phyloP scores from a whole-genome alignment of 2,329 filamentous ascomycete genomes.

The Botryosphaeria dothidea region DNA sequence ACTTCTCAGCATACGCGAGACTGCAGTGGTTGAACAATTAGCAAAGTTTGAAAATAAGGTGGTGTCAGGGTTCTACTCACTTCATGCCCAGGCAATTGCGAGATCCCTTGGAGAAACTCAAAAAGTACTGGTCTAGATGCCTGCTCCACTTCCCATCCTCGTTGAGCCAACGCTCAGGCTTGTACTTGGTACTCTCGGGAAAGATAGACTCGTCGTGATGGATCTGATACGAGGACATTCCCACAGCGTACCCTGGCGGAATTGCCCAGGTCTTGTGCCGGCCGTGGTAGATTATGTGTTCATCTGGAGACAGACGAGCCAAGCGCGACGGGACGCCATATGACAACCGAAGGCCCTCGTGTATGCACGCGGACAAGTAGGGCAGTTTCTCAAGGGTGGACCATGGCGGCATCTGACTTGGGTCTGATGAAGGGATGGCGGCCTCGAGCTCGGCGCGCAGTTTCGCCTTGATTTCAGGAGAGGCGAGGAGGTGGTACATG shows the following conservation, averaged over 20 bases:
- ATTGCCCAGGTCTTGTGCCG: not conserved
- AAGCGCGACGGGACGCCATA: constrained; percentile 21
- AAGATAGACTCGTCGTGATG: constrained; percentile 38
- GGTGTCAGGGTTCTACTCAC: constrained; percentile 17
- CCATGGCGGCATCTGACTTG: not conserved
- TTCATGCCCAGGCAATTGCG: constrained; percentile 36
- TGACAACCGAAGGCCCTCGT: constrained; percentile 23
- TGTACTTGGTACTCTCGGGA: constrained; percentile 27
- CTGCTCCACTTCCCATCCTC: constrained; percentile 21
- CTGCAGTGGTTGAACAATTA: not conserved
- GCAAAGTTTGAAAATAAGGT: no score
- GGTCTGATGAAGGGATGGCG: not conserved
- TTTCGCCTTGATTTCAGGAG: constrained; percentile 30
- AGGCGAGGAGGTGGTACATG: constrained; percentile 38
- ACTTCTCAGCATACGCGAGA: constrained; percentile 8
- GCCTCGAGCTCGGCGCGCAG: constrained; percentile 39
- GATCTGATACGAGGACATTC: constrained; percentile 18
- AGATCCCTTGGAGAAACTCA: constrained; percentile 34
- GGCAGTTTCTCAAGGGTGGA: constrained; percentile 18
- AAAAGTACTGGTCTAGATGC: constrained; percentile 28
- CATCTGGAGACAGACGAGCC: constrained; percentile 21
- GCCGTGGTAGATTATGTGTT: constrained; percentile 19
- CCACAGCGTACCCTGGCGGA: constrained; percentile 21
- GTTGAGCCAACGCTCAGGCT: constrained; percentile 34
- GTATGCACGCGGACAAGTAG: constrained; percentile 24